phyloP scores from a whole-genome alignment of 2,329 filamentous ascomycete species.

The Chaetomiaceae sp. region DNA sequence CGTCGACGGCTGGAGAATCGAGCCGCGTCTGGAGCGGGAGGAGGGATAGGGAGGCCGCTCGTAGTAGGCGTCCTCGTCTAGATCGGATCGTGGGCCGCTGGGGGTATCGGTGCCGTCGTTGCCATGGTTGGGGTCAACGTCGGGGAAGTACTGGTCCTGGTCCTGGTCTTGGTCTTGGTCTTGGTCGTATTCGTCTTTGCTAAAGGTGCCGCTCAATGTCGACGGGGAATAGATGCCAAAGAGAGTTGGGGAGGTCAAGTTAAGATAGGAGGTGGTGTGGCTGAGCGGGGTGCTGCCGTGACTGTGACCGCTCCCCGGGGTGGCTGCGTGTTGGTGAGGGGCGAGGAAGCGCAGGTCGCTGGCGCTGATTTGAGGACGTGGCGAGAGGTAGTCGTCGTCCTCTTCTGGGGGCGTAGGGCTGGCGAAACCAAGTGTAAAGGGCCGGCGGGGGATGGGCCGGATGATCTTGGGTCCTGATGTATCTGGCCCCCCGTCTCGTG shows the following conservation, averaged over 20 bases:
- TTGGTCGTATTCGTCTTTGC: slow-evolving; percentile 4
- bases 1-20: background rate
- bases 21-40: no score
- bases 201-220: slow-evolving; percentile 3
- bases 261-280: slow-evolving; percentile 73
- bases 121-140: background rate
- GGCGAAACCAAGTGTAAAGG: slow-evolving; percentile 58
- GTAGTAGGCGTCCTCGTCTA: slow-evolving; percentile 42
- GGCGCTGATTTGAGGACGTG: slow-evolving; percentile 38
- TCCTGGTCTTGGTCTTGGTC: slow-evolving; percentile 3
- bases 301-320: slow-evolving; percentile 27
- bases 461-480: slow-evolving; percentile 49
- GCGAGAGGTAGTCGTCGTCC: slow-evolving; percentile 33
- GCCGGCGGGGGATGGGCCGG: slow-evolving; percentile 66
- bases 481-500: background rate
- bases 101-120: slow-evolving; percentile 41
- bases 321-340: slow-evolving; percentile 27
- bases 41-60: no score
- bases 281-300: slow-evolving; percentile 44
- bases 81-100: slow-evolving; percentile 55
- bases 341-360: slow-evolving; percentile 42
- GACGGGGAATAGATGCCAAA: slow-evolving; percentile 79
- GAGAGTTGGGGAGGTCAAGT: slow-evolving; percentile 84
- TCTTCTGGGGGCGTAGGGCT: slow-evolving; percentile 43
- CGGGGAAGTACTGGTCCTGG: slow-evolving; percentile 41